Evolutionary conservation across 495 filamentous ascomycete genomes (phyloP), one percentile per base, ranked within the genome.

Genomic region (Cryomyces minteri): DNA sequence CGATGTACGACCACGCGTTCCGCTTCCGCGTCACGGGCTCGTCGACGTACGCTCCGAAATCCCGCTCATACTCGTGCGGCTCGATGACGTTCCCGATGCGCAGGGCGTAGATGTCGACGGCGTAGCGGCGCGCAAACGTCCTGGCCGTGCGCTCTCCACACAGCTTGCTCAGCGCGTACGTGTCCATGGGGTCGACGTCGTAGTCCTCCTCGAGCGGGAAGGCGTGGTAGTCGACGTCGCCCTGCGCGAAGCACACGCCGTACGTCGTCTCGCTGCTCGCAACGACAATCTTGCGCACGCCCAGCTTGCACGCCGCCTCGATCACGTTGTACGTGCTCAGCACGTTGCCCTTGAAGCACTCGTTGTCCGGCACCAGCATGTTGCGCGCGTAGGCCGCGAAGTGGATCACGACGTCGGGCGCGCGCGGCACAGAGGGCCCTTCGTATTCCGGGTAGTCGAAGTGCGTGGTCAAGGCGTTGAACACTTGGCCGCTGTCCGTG

Each of bases 1-100:
- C 73, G 31, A 70, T 71, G 47, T 79, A 79, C 18, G 61, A 62
- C 74, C 75, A 79, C 0, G 69, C 75, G 55, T 75, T 72, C 4
- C 65, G 53, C 49, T 69, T 72, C 51, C 71, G 58, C 6, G 61
- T 61, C 41, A 58, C 58, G 0, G 72, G 74, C 8, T 69, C 55
- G 45, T 58, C 55, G 18, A 74, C 62, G 51, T 69, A 73, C 11
- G 48, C 56, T 0, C 61, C 60, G 43, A 79, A 78, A 28, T 63
- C 61, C 7, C 57, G 43, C 39, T 59, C 67, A 44, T 77, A 79
- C 55, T 78, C 75, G 30, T 76, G 67, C 12, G 73, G 74, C 31
- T 68, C 67, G 47, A 78, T 66, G 5, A 80, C 67, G 31, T 70
- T 68, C 1, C 73, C 73, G 39, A 80, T 73, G 0, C 73, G 60